Percentiles rank a stretch among this genome's conserved stretches.
These are phyloP conservation scores for Solanum hybrid DNA, from an alignment of 305 asterid genomes.

Conservation along the genomic window DNA sequence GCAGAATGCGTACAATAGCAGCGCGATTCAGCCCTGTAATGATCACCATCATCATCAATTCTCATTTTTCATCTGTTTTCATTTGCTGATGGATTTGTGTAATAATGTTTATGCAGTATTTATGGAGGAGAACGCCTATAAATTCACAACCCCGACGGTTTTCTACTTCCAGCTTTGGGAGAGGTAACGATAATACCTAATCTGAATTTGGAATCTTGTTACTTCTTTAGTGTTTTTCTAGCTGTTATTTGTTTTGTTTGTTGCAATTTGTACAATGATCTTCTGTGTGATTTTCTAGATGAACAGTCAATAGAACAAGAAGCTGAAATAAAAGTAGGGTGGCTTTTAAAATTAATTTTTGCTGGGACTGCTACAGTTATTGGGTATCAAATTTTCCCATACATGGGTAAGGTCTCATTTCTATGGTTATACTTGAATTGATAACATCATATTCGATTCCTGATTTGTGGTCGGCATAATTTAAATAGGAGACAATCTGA, in stretches of 20 bases:
- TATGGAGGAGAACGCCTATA: constrained; percentile 7
- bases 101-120: constrained; percentile 8
- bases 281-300: constrained; percentile 24
- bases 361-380: constrained; percentile 69
- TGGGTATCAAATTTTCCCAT: constrained; percentile 79
- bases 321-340: constrained; percentile 87
- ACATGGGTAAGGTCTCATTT: constrained; percentile 54
- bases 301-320: constrained; percentile 67
- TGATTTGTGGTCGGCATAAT: background rate
- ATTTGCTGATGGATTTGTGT: background rate
- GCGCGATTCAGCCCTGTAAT: constrained; percentile 24
- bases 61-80: background rate
- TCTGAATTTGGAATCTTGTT: background rate
- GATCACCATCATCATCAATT: background rate
- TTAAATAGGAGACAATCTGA: constrained; percentile 65
- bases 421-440: background rate
- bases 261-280: background rate
- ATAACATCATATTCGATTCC: background rate
- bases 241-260: background rate
- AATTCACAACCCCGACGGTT: constrained; percentile 10
- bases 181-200: background rate
- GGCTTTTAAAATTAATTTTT: constrained; percentile 68
- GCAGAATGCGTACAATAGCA: constrained; percentile 32
- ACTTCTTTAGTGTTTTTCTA: background rate
- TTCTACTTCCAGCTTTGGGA: constrained; percentile 14